phyloP scores from a whole-genome alignment of 2,329 filamentous ascomycete species.

The Emericellopsis cladophorae region DNA sequence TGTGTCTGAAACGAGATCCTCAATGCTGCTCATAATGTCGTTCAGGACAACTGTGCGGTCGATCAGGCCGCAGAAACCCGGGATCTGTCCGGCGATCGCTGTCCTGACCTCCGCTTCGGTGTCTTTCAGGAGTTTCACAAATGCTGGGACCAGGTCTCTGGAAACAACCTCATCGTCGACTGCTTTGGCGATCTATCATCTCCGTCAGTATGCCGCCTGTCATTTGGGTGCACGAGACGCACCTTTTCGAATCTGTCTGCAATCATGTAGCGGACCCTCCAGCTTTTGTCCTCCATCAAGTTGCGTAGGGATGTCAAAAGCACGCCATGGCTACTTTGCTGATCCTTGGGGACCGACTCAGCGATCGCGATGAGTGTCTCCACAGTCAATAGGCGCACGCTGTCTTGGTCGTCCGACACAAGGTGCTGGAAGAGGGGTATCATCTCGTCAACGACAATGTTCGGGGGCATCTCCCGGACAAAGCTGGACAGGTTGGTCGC shows the following conservation, averaged over 20 bases:
- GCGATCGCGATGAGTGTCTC: conserved; percentile 94
- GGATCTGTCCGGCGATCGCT: conserved; percentile 93
- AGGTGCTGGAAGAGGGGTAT: conserved; percentile 97
- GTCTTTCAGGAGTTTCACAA: conserved; percentile 95
- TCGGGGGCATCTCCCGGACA: conserved; percentile 88
- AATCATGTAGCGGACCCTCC: conserved; percentile 98
- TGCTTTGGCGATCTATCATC: conserved; percentile 71
- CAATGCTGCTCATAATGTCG: conserved; percentile 92
- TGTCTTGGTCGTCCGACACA: conserved; percentile 93
- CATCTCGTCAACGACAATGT: conserved; percentile 94
- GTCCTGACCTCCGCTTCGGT: conserved; percentile 96
- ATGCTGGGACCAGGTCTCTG: conserved; percentile 87
- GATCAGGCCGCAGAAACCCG: conserved; percentile 85
- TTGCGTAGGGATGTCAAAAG: conserved; percentile 80
- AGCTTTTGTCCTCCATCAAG: conserved; percentile 98
- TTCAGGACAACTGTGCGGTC: conserved; percentile 80
- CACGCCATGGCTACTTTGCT: conserved; percentile 92
- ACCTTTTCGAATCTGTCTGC: conserved; percentile 97
- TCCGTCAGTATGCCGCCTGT: conserved; percentile 19
- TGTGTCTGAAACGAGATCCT: conserved; percentile 89
- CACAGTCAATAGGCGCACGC: conserved; percentile 87
- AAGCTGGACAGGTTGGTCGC: conserved; percentile 96
- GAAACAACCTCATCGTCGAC: conserved; percentile 95
- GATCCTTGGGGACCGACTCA: conserved; percentile 94
- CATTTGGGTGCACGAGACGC: conserved; percentile 3